Percentiles rank a stretch among this genome's conserved stretches.
These are phyloP conservation scores for Metschnikowia lachancei DNA, from an alignment of 805 yeast genomes.

Conservation along the genomic window DNA sequence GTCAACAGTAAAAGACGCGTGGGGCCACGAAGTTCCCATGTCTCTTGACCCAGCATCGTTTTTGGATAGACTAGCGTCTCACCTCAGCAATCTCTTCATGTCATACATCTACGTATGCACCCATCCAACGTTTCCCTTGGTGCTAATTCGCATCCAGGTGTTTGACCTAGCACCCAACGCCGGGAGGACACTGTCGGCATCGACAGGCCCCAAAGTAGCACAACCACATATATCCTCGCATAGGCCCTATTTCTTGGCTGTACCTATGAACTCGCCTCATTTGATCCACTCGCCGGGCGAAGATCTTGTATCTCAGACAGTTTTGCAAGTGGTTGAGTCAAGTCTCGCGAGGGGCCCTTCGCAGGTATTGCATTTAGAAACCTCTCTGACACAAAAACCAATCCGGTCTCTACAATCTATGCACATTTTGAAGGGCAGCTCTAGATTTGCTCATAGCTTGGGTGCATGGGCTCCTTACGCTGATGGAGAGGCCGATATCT, in stretches of 20 bases:
- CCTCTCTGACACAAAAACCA: constrained; percentile 39
- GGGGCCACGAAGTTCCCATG: constrained; percentile 29
- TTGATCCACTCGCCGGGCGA: constrained; percentile 54
- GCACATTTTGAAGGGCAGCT: constrained; percentile 57
- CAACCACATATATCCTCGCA: constrained; percentile 49
- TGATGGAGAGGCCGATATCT: constrained; percentile 58
- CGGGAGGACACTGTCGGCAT: not conserved
- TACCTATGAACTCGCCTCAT: constrained; percentile 66
- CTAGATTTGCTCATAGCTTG: constrained; percentile 57
- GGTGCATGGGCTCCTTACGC: constrained; percentile 80
- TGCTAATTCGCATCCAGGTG: constrained; percentile 63
- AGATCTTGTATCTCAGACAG: constrained; percentile 46
- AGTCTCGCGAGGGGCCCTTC: constrained; percentile 48
- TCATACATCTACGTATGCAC: constrained; percentile 65
- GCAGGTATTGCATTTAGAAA: constrained; percentile 35
- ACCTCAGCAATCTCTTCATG: constrained; percentile 51
- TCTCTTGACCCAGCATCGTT: constrained; percentile 52
- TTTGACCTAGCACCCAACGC: constrained; percentile 45
- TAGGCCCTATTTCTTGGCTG: constrained; percentile 61
- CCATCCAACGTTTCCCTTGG: constrained; percentile 61
- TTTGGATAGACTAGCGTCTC: constrained; percentile 45
- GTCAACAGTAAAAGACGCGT: constrained; percentile 43
- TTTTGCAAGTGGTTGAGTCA: constrained; percentile 59
- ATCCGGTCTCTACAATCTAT: constrained; percentile 51
- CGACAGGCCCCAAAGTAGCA: not conserved